Conservation (phyloP, 768 basidiomycete species). For the Pholiota molesta region DNA sequence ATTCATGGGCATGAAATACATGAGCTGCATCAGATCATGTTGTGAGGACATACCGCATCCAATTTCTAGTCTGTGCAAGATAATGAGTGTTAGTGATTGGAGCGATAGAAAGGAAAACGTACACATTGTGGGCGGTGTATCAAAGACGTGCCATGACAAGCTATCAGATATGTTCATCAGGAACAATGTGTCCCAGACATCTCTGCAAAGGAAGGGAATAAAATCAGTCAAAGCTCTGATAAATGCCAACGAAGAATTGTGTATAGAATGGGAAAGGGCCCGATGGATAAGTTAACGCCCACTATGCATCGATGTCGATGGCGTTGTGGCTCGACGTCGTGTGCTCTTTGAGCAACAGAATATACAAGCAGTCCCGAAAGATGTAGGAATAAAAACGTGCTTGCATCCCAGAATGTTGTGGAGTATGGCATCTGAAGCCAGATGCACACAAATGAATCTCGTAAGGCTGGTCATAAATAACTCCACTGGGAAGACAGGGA, state of each 20-base stretch:
- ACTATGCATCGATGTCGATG: not conserved
- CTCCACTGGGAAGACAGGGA: not conserved
- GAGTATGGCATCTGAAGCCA: not conserved
- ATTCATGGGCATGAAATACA: not conserved
- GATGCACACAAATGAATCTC: not conserved
- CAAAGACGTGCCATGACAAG: conserved; percentile 67
- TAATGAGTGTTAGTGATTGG: not conserved
- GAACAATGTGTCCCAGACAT: conserved; percentile 68
- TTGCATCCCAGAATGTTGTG: not conserved
- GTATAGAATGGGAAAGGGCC: not conserved
- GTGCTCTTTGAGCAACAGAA: too few species aligned
- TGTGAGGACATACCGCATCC: conserved; percentile 66
- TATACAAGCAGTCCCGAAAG: not conserved
- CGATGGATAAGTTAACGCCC: not conserved
- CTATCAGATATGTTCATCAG: conserved; percentile 57
- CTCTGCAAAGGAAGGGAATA: conserved; percentile 40
- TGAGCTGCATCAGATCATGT: not conserved
- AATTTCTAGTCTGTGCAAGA: conserved; percentile 57
- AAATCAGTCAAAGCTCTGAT: conserved; percentile 7
- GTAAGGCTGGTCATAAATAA: not conserved
- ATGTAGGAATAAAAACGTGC: not conserved
- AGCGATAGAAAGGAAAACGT: conserved; percentile 25
- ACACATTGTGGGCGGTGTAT: conserved; percentile 67
- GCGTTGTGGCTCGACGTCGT: not conserved
- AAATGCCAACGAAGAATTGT: not conserved